Conservation (phyloP, 306 rosid species). For the Quercus variabilis region DNA sequence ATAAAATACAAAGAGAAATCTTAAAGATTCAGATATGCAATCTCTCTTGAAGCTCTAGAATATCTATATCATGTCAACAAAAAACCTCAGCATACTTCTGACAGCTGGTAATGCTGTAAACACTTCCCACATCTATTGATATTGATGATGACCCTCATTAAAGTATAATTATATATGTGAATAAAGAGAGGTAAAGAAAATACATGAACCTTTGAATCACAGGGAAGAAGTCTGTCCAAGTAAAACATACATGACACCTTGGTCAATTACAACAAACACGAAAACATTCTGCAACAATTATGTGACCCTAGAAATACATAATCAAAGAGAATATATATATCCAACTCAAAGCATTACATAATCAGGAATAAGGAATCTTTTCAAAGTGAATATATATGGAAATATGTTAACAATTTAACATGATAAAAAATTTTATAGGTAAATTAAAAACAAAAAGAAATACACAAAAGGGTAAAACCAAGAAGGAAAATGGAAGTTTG, state of each 20-base stretch:
- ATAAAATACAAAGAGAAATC: background rate
- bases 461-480: too few relatives aligned
- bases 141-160: background rate
- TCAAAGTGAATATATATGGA: background rate
- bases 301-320: background rate
- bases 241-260: background rate
- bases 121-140: background rate
- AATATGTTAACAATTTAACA: background rate
- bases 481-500: too few relatives aligned
- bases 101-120: background rate
- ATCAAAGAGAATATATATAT: background rate
- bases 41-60: background rate
- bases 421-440: too few relatives aligned
- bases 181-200: background rate
- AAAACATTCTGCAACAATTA: background rate
- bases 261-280: background rate
- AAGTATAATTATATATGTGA: background rate
- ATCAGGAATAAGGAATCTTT: background rate
- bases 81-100: background rate
- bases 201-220: background rate
- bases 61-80: background rate
- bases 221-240: background rate
- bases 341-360: background rate
- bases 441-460: too few relatives aligned
- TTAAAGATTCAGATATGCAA: background rate